Percentiles rank a stretch among this genome's conserved stretches.
Conservation (phyloP, 495 filamentous ascomycete genomes). For the Talaromyces borbonicus region DNA sequence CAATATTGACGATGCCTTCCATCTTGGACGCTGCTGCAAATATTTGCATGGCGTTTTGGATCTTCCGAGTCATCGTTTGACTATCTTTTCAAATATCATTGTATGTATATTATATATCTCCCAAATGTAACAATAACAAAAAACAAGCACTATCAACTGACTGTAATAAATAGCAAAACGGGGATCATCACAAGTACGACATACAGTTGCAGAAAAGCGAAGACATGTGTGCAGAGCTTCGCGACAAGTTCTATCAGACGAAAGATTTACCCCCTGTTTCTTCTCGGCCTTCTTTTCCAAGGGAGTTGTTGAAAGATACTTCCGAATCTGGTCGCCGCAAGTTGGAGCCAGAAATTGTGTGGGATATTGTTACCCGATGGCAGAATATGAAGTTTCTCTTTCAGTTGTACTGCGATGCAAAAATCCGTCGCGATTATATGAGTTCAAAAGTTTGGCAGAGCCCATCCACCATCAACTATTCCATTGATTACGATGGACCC, state of each 20-base stretch:
- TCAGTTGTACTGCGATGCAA: slow-evolving; percentile 7
- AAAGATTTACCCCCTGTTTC: not conserved
- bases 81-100: not conserved
- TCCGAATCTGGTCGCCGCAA: not conserved
- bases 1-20: slow-evolving; percentile 3
- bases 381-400: slow-evolving; percentile 11
- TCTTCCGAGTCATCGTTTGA: not conserved
- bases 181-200: slow-evolving; percentile 1
- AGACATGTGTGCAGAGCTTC: not conserved
- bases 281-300: not conserved
- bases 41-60: not conserved
- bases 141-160: not conserved
- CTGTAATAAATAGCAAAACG: not conserved
- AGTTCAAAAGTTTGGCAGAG: not conserved
- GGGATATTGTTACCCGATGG: slow-evolving; percentile 7
- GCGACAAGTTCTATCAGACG: not conserved
- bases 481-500: no score
- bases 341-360: not conserved
- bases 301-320: no score
- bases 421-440: not conserved
- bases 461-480: no score
- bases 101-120: not conserved
- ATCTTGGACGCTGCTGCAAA: slow-evolving; percentile 1
- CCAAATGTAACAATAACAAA: no score
- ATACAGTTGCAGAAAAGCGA: not conserved